A percentile compares a stretch with the other conserved stretches of the same genome.
phyloP scores from a whole-genome alignment of 2,329 filamentous ascomycete species.

The Fusarium hainanense region DNA sequence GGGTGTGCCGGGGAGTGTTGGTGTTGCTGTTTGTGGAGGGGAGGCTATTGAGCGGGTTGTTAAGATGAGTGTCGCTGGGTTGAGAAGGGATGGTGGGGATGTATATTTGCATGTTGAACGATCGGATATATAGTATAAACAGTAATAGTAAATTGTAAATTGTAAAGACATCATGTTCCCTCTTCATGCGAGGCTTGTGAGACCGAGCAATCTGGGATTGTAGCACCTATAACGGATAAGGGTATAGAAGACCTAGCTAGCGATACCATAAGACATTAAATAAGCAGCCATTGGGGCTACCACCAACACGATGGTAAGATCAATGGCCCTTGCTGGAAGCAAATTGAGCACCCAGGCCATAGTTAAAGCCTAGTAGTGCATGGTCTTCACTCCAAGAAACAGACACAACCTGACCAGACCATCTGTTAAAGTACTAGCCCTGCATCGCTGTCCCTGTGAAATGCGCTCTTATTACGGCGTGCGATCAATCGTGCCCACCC shows the following conservation, averaged over 20 bases:
- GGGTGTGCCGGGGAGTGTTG: constrained; percentile 30
- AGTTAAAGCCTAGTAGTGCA: no score
- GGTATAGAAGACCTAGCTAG: no score
- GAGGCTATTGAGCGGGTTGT: constrained; percentile 37
- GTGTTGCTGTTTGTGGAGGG: constrained; percentile 41
- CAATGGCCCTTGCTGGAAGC: neutral
- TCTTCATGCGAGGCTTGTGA: fast-evolving
- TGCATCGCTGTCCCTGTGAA: fast-evolving
- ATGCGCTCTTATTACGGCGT: no score
- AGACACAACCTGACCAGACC: fast-evolving
- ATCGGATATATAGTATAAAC: constrained; percentile 33
- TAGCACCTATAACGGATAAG: no score
- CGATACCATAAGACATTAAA: no score
- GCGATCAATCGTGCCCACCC: no score
- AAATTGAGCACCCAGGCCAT: no score
- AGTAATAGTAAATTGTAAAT: neutral
- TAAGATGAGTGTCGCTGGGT: constrained; percentile 24
- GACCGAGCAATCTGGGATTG: neutral
- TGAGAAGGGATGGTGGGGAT: constrained; percentile 28
- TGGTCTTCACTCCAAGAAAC: no score
- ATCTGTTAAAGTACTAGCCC: no score
- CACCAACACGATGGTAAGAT: no score
- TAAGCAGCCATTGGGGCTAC: no score
- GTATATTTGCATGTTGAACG: constrained; percentile 42
- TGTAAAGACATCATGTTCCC: fast-evolving